Conservation (phyloP, 495 filamentous ascomycete species). For the Aspergillus affinis region DNA sequence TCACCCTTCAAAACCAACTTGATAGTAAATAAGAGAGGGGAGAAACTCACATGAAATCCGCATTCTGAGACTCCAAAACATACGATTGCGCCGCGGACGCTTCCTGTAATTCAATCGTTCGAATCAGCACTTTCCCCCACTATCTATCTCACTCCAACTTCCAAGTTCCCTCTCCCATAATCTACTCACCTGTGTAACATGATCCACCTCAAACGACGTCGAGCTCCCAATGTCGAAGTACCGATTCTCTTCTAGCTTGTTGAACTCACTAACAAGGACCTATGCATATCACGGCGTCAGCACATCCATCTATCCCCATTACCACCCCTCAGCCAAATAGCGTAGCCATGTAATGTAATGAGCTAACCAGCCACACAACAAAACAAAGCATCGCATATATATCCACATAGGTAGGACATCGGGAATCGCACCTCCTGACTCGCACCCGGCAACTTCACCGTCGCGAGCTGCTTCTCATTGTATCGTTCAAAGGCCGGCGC, state of each 20-base stretch:
- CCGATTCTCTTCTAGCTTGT: constrained; percentile 69
- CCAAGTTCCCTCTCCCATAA: neutral
- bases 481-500: constrained; percentile 87
- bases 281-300: constrained; percentile 29
- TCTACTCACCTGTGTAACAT: constrained; percentile 65
- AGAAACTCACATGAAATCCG: constrained; percentile 69
- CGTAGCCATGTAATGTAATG: no score
- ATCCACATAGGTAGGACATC: no score
- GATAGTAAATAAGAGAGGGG: neutral
- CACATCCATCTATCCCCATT: constrained; percentile 5
- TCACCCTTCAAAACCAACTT: neutral
- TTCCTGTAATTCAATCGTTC: constrained; percentile 52
- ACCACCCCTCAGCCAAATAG: neutral
- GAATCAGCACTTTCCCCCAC: constrained; percentile 6
- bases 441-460: constrained; percentile 83
- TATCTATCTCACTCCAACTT: neutral
- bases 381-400: constrained; percentile 14
- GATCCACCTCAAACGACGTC: constrained; percentile 85
- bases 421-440: constrained; percentile 60
- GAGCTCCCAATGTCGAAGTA: constrained; percentile 89
- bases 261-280: constrained; percentile 86
- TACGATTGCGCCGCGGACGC: constrained; percentile 79
- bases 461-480: constrained; percentile 90
- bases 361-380: no score
- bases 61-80: constrained; percentile 73